Evolutionary conservation across 202 grass and related monocot species (phyloP).

Genomic region (Tripidium arundinaceum): DNA sequence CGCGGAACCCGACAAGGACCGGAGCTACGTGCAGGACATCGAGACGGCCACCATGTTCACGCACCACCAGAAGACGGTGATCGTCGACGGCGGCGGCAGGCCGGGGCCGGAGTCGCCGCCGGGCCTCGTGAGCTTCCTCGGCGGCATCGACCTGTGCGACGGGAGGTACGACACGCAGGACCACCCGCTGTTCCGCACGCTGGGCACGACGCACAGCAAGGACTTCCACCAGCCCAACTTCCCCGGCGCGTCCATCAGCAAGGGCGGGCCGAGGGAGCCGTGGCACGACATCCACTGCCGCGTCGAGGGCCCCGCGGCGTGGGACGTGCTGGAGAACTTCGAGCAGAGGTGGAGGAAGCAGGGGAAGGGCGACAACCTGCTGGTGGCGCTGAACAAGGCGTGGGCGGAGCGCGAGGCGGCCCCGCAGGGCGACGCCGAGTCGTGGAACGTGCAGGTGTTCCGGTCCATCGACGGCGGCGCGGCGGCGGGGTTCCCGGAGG

Average conservation of each 20-base stretch:
- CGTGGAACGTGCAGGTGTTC: constrained; percentile 80
- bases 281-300: constrained; percentile 85
- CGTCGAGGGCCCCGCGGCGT: constrained; percentile 56
- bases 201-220: constrained; percentile 31
- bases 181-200: constrained; percentile 65
- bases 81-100: constrained; percentile 33
- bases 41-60: constrained; percentile 79
- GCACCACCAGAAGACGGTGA: constrained; percentile 73
- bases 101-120: neutral
- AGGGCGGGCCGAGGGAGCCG: constrained; percentile 76
- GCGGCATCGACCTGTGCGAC: constrained; percentile 86
- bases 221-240: constrained; percentile 95
- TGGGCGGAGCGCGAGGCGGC: neutral
- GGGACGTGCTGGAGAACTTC: constrained; percentile 75
- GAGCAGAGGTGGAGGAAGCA: constrained; percentile 79
- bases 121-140: constrained; percentile 60
- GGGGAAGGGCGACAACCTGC: constrained; percentile 26
- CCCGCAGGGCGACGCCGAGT: neutral
- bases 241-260: constrained; percentile 34
- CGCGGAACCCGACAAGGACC: constrained; percentile 56
- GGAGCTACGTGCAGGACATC: constrained; percentile 62
- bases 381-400: constrained; percentile 32
- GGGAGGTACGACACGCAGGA: constrained; percentile 77
- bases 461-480: constrained; percentile 85
- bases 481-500: constrained; percentile 43